Base-by-base conservation (phyloP, 148 eudicot species). In the Pharnaceum exiguum region DNA sequence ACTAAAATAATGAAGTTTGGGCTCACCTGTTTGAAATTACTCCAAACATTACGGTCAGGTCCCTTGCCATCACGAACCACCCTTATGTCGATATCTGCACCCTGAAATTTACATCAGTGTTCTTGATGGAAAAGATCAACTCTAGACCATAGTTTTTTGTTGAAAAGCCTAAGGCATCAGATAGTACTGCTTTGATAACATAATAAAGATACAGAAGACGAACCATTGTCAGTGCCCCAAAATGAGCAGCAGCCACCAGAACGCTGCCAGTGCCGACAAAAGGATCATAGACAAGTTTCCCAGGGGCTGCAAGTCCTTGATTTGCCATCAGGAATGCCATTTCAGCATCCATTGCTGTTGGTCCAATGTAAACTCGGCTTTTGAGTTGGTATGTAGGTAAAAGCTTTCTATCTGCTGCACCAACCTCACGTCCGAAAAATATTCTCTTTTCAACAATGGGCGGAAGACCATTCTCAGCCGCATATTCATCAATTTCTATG, bases 61-160 rank as follows among this genome's bases (percentile, higher is more conserved):
- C 99, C 99, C 60, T 85, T 89, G 25, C 96, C 99, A 69, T 94
- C 99, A 69, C 99, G 96, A 59, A 94, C 99, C 65, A 94, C 99
- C 72, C 99, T 76, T 60, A 94, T 94, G 68, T 94, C 99, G 65
- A 94, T 94, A 55, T 94, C 96, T 85, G 99, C 99, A 82, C 96
- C 96, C 96, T 94, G 91, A 82, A 68, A 60, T 64, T 55, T 63
- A 64, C 16, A 69, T 80, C 67, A 82, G 83, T 65, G 27, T 30
- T 63, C 51, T 42, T 13, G 53, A 54, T 16, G 35, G 25, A 44
- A 49, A 51, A 39, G 13, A 40, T 28, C 2, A 7, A 46, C 7
- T 16, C 27, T n/a, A n/a, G n/a, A n/a, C n/a, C 29, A 38, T 13
- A 26, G 40, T 12, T 22, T 59, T 22, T 10, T 32, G 42, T 16